Evolutionary conservation across 306 rosid species (phyloP).

Genomic region (Chamaecrista fasciculata): DNA sequence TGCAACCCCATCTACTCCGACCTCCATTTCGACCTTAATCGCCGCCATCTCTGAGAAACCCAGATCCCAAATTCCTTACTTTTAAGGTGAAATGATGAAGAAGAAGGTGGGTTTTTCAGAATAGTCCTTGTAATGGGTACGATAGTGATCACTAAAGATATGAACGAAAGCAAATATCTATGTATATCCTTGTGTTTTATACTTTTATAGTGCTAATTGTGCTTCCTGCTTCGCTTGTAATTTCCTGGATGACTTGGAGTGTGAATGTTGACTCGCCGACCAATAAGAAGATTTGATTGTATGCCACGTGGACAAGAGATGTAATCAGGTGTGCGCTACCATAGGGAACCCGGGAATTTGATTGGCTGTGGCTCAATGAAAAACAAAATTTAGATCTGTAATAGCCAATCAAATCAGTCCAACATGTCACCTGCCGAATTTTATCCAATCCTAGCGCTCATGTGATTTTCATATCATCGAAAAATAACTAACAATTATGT

Average conservation of each 20-base stretch:
- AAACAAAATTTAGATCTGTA: not conserved
- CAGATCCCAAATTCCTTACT: not conserved
- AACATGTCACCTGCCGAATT: not conserved
- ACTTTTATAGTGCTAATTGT: no score
- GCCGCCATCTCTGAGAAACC: slow-evolving; percentile 47
- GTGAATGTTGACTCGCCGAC: not conserved
- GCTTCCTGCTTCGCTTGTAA: no score
- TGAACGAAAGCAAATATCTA: not conserved
- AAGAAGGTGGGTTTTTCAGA: not conserved
- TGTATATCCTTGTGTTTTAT: no score
- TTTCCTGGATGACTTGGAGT: not conserved
- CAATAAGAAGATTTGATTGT: not conserved
- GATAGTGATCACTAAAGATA: not conserved
- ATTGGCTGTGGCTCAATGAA: not conserved
- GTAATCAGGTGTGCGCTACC: not conserved
- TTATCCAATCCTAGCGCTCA: not conserved
- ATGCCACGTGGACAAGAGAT: not conserved
- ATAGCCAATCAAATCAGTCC: not conserved
- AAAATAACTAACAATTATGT: no score
- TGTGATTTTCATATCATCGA: no score
- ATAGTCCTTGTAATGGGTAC: not conserved
- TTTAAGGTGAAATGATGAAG: not conserved
- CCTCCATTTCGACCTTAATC: slow-evolving; percentile 68
- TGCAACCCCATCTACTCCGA: slow-evolving; percentile 92
- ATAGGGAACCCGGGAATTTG: not conserved